A percentile compares a stretch with the other conserved stretches of the same genome.
Conservation (phyloP, 108 stramenopile genomes). For the Ochromonas danica region DNA sequence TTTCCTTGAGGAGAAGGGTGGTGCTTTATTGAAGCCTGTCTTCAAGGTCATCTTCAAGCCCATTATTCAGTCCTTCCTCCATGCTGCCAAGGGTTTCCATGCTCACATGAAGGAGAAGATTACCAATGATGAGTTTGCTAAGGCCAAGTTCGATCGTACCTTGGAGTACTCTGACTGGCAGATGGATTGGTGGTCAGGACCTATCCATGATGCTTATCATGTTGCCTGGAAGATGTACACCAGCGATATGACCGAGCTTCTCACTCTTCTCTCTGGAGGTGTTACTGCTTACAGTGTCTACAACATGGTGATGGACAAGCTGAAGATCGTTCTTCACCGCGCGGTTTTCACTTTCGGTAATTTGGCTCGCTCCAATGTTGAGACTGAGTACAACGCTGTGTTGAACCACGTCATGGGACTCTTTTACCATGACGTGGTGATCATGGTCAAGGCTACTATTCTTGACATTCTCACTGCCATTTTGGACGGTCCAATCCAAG, state of each 20-base stretch:
- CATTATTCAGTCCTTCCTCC: not conserved
- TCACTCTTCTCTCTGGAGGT: not conserved
- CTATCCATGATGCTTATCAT: slow-evolving; percentile 1
- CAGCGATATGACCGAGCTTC: not conserved
- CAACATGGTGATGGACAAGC: slow-evolving; percentile 6
- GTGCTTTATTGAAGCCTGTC: not conserved
- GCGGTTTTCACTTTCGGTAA: slow-evolving; percentile 24
- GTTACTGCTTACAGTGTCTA: slow-evolving; percentile 7
- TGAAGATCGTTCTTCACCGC: slow-evolving; percentile 12
- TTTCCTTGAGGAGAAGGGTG: not conserved
- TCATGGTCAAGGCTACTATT: not conserved
- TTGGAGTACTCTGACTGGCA: slow-evolving; percentile 5
- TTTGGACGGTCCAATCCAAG: not conserved
- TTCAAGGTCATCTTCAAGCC: not conserved
- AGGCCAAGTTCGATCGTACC: not conserved
- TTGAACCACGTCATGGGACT: slow-evolving; percentile 10
- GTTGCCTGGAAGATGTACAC: not conserved
- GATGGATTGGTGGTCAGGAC: slow-evolving; percentile 33
- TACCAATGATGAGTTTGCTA: not conserved
- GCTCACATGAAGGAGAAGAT: not conserved
- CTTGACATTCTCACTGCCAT: not conserved
- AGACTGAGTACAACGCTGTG: not conserved
- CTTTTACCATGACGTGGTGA: not conserved
- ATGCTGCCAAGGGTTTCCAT: slow-evolving; percentile 24
- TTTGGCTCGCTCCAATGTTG: not conserved